A percentile compares a stretch with the other conserved stretches of the same genome.
These are phyloP conservation scores for Leccinum subspadiceum DNA, from an alignment of 1,284 basidiomycete genomes.

Conservation along the genomic window DNA sequence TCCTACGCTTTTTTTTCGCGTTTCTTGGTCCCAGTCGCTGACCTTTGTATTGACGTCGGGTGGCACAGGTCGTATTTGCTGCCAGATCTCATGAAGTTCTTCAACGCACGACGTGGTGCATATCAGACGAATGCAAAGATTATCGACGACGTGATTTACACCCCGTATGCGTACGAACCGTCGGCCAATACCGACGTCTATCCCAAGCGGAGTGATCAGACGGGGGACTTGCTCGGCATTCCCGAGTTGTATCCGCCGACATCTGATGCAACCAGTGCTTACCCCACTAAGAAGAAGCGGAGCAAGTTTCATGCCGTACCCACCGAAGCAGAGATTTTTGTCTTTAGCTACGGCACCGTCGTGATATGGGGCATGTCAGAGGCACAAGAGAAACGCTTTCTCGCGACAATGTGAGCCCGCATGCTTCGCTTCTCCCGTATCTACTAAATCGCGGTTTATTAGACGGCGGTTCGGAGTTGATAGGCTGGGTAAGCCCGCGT, in stretches of 20 bases:
- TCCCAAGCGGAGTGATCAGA: conserved; percentile 26
- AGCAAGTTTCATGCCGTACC: conserved; percentile 66
- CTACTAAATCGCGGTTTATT: conserved; percentile 16
- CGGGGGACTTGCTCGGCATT: conserved; percentile 71
- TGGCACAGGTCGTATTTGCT: conserved; percentile 80
- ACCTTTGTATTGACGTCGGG: background rate
- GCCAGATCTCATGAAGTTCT: conserved; percentile 83
- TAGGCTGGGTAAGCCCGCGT: conserved; percentile 58
- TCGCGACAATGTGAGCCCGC: conserved; percentile 77
- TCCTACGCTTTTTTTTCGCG: background rate
- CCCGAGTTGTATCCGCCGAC: conserved; percentile 53
- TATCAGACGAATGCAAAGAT: conserved; percentile 83
- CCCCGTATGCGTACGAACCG: conserved; percentile 73
- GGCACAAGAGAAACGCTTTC: conserved; percentile 84
- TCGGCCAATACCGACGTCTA: conserved; percentile 31
- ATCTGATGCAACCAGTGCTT: conserved; percentile 35
- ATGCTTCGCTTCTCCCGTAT: conserved; percentile 3
- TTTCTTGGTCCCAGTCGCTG: background rate
- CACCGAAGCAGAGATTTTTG: conserved; percentile 83
- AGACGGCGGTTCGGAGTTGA: conserved; percentile 94
- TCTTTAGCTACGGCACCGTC: conserved; percentile 92
- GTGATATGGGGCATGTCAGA: conserved; percentile 98
- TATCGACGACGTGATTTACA: conserved; percentile 83
- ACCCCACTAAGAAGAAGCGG: conserved; percentile 44
- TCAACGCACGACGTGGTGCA: conserved; percentile 75